phyloP scores from a whole-genome alignment of 2,329 filamentous ascomycete genomes.

The Alternaria gaisen region DNA sequence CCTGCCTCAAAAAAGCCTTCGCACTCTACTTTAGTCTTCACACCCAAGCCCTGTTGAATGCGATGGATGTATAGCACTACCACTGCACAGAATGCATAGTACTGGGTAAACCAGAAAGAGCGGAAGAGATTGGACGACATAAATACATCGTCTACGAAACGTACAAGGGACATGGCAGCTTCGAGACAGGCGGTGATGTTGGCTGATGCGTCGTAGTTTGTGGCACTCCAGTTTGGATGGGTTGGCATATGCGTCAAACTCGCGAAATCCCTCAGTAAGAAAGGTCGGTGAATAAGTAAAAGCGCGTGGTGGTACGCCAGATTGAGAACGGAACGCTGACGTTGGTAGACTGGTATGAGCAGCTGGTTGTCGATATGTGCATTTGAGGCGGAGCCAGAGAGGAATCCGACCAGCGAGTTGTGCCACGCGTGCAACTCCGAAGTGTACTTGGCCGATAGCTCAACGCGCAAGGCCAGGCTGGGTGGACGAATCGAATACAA shows the following conservation, averaged over 20 bases:
- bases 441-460: conserved; percentile 55
- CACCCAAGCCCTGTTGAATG: conserved; percentile 58
- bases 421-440: conserved; percentile 57
- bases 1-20: conserved; percentile 57
- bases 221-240: conserved; percentile 25
- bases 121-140: conserved; percentile 55
- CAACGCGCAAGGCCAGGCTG: conserved; percentile 41
- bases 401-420: conserved; percentile 55
- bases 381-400: conserved; percentile 51
- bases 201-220: conserved; percentile 29
- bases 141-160: conserved; percentile 56
- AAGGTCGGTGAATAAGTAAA: conserved; percentile 65
- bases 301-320: conserved; percentile 65
- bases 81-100: conserved; percentile 64
- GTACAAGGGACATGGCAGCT: conserved; percentile 58
- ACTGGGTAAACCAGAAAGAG: conserved; percentile 63
- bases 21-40: conserved; percentile 58
- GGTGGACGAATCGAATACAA: conserved; percentile 54
- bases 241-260: conserved; percentile 43
- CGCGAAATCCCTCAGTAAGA: conserved; percentile 59
- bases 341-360: conserved; percentile 60
- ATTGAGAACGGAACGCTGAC: conserved; percentile 63
- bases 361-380: conserved; percentile 52
- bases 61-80: conserved; percentile 64
- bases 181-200: conserved; percentile 58